A percentile compares a stretch with the other conserved stretches of the same genome.
These are phyloP conservation scores for Escovopsis weberi DNA, from an alignment of 2,329 filamentous ascomycete genomes.

Conservation along the genomic window DNA sequence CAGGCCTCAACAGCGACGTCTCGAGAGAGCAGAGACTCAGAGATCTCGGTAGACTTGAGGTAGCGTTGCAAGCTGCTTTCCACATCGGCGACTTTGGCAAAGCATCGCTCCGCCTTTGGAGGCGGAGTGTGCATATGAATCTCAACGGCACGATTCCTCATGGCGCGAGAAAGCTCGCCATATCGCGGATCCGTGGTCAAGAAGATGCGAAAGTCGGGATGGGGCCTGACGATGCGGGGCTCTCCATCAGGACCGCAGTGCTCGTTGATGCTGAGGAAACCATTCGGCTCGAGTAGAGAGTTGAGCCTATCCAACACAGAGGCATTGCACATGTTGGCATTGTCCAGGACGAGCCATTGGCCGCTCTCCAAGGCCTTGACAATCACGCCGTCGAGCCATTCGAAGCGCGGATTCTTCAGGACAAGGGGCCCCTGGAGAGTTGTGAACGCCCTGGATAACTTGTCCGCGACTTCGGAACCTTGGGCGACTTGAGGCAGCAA, in stretches of 20 bases:
- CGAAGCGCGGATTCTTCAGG: slow-evolving; percentile 67
- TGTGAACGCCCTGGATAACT: slow-evolving; percentile 32
- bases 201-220: slow-evolving; percentile 82
- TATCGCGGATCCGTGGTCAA: slow-evolving; percentile 84
- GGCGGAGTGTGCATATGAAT: slow-evolving; percentile 52
- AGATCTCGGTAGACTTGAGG: slow-evolving; percentile 21
- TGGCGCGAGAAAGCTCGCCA: slow-evolving; percentile 86
- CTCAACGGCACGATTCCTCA: slow-evolving; percentile 90
- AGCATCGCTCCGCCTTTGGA: slow-evolving; percentile 17
- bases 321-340: slow-evolving; percentile 91
- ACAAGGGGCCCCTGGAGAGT: slow-evolving; percentile 38
- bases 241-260: slow-evolving; percentile 73
- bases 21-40: slow-evolving; percentile 13
- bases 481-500: slow-evolving; percentile 28
- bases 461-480: slow-evolving; percentile 29
- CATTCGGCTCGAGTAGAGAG: slow-evolving; percentile 82
- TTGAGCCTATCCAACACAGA: slow-evolving; percentile 91
- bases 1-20: slow-evolving; percentile 13
- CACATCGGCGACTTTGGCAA: slow-evolving; percentile 28
- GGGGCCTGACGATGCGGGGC: slow-evolving; percentile 64
- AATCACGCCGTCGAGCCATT: slow-evolving; percentile 90
- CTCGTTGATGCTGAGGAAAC: slow-evolving; percentile 81
- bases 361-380: slow-evolving; percentile 76
- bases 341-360: slow-evolving; percentile 88
- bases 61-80: slow-evolving; percentile 37